Evolutionary conservation across 140 eudicot species (phyloP).

Genomic region (Erigeron philadelphicus): DNA sequence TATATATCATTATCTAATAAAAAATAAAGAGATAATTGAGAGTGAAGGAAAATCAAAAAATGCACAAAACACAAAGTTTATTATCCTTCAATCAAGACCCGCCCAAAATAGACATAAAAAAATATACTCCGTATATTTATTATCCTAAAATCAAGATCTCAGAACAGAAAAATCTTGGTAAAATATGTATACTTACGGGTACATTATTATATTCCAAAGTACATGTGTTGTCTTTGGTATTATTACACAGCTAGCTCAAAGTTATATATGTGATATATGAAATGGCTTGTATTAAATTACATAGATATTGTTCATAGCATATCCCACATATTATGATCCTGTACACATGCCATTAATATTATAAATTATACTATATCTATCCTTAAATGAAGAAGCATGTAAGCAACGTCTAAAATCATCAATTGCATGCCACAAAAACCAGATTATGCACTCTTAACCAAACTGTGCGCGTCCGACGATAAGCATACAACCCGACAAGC

Average conservation of each 20-base stretch:
- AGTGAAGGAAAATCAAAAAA: conserved; percentile 21
- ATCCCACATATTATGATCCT: conserved; percentile 46
- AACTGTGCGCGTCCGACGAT: too few relatives aligned
- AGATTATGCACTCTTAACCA: too few relatives aligned
- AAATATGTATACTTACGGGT: conserved; percentile 9
- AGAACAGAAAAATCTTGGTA: conserved; percentile 28
- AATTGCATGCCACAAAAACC: too few relatives aligned
- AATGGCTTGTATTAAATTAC: conserved; percentile 33
- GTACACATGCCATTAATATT: conserved; percentile 30
- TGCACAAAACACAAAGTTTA: conserved; percentile 42
- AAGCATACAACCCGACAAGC: too few relatives aligned
- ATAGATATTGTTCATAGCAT: conserved; percentile 38
- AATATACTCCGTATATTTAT: conserved; percentile 18
- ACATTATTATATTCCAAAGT: conserved; percentile 29
- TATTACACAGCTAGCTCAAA: conserved; percentile 37
- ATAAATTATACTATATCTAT: neutral
- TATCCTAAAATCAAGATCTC: conserved; percentile 39
- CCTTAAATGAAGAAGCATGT: conserved; percentile 8
- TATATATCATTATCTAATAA: too few relatives aligned
- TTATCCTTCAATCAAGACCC: conserved; percentile 31
- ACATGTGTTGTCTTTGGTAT: conserved; percentile 32
- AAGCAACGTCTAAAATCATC: neutral
- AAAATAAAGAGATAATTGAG: conserved; percentile 7
- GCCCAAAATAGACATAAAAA: conserved; percentile 33
- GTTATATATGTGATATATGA: conserved; percentile 26